Evolutionary conservation across 1,284 basidiomycete genomes (phyloP).

Genomic region (Puccinia novopanici): DNA sequence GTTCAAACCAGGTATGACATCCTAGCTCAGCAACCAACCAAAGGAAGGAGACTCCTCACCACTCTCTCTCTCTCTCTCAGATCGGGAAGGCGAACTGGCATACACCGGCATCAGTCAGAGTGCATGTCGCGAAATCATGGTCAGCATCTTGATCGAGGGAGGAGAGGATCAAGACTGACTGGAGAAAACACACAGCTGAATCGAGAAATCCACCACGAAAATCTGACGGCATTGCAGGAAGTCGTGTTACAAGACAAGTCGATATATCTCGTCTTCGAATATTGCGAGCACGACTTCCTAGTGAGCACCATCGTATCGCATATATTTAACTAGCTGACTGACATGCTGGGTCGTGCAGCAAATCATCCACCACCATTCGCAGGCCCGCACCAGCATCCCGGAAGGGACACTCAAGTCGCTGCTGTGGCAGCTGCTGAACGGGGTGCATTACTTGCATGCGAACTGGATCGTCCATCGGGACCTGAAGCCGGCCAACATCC

Average conservation of each 20-base stretch:
- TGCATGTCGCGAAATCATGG: slow-evolving; percentile 92
- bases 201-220: slow-evolving; percentile 88
- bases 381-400: slow-evolving; percentile 76
- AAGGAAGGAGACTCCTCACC: too few species aligned
- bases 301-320: slow-evolving; percentile 63
- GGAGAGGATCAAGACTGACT: not conserved
- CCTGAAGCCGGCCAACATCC: slow-evolving; percentile 97
- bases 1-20: slow-evolving; percentile 73
- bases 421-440: slow-evolving; percentile 92
- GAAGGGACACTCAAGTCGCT: slow-evolving; percentile 83
- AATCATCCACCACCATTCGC: slow-evolving; percentile 96
- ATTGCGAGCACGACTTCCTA: slow-evolving; percentile 96
- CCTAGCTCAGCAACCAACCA: not conserved
- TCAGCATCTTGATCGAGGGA: slow-evolving; percentile 57
- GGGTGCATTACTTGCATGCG: slow-evolving; percentile 89
- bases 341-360: too few species aligned
- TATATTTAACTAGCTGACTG: too few species aligned
- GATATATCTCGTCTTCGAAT: slow-evolving; percentile 98
- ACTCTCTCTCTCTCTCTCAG: not conserved
- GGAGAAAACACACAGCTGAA: slow-evolving; percentile 69
- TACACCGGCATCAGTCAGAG: slow-evolving; percentile 98
- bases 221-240: slow-evolving; percentile 85
- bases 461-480: slow-evolving; percentile 92
- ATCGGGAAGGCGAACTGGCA: slow-evolving; percentile 61
- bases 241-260: slow-evolving; percentile 97